Evolutionary conservation across 1,284 basidiomycete species (phyloP).

Genomic region (Caloboletus firmus): DNA sequence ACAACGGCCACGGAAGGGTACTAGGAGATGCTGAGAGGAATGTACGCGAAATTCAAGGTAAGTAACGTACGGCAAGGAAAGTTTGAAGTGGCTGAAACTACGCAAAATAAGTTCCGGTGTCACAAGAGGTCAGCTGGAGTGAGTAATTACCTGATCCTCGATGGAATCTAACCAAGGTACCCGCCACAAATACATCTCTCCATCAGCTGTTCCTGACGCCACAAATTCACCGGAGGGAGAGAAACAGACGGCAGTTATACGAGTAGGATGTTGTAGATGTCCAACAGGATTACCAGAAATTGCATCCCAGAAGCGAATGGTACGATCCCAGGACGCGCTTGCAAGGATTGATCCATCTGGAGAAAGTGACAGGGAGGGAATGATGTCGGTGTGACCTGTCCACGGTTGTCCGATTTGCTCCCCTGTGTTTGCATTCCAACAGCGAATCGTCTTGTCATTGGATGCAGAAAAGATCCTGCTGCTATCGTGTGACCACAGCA

Average conservation of each 20-base stretch:
- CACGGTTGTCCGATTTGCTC: background rate
- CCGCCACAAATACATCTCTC: background rate
- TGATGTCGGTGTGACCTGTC: background rate
- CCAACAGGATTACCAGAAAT: background rate
- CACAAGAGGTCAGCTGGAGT: no score
- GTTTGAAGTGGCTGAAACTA: no score
- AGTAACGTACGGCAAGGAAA: no score
- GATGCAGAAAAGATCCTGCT: no score
- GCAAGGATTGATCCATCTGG: slow-evolving; percentile 13
- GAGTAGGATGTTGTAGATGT: background rate
- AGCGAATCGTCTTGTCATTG: no score
- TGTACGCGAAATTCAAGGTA: no score
- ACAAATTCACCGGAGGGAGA: slow-evolving; percentile 6
- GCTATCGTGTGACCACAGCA: no score
- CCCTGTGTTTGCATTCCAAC: background rate
- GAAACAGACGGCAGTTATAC: background rate
- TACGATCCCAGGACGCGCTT: slow-evolving; percentile 1
- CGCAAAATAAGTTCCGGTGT: no score
- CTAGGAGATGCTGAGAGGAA: no score
- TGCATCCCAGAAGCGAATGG: slow-evolving; percentile 16
- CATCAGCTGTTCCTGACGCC: fast-evolving
- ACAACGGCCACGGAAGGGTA: no score
- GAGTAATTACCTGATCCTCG: background rate
- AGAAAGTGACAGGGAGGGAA: background rate
- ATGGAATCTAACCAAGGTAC: background rate